These are phyloP conservation scores for Laguncularia racemosa DNA, from an alignment of 345 rosid species.

Conservation along the genomic window DNA sequence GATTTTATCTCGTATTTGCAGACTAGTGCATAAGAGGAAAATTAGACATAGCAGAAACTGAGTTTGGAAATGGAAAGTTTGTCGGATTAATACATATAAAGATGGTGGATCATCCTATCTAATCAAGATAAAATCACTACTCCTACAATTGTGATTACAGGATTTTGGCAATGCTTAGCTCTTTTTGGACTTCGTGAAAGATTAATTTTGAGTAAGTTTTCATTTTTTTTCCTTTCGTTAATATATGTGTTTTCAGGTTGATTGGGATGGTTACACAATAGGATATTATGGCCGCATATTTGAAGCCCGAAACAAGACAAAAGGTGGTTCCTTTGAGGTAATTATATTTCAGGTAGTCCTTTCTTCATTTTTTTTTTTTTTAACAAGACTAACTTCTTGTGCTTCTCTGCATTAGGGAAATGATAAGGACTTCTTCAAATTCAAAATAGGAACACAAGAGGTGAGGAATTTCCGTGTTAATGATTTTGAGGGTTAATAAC, in stretches of 20 bases:
- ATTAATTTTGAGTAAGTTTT: too few relatives aligned
- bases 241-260: conserved; percentile 44
- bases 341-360: conserved; percentile 1
- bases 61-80: too few relatives aligned
- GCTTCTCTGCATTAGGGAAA: conserved; percentile 53
- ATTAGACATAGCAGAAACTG: too few relatives aligned
- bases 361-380: not conserved
- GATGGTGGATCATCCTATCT: too few relatives aligned
- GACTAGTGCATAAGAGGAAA: too few relatives aligned
- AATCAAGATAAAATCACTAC: too few relatives aligned
- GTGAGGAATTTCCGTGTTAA: conserved; percentile 20
- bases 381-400: conserved; percentile 1
- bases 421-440: conserved; percentile 80
- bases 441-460: conserved; percentile 67
- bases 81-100: too few relatives aligned
- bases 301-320: conserved; percentile 97
- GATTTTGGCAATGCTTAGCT: too few relatives aligned
- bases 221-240: not conserved
- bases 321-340: conserved; percentile 97
- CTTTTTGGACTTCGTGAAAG: too few relatives aligned
- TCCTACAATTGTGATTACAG: too few relatives aligned
- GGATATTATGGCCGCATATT: conserved; percentile 98
- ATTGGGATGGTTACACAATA: conserved; percentile 97
- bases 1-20: too few relatives aligned
- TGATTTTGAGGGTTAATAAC: too few relatives aligned